Percentiles rank a stretch among this genome's conserved stretches.
Evolutionary conservation across 2,329 filamentous ascomycete species (phyloP).

Genomic region (Nigrograna mackinnonii): DNA sequence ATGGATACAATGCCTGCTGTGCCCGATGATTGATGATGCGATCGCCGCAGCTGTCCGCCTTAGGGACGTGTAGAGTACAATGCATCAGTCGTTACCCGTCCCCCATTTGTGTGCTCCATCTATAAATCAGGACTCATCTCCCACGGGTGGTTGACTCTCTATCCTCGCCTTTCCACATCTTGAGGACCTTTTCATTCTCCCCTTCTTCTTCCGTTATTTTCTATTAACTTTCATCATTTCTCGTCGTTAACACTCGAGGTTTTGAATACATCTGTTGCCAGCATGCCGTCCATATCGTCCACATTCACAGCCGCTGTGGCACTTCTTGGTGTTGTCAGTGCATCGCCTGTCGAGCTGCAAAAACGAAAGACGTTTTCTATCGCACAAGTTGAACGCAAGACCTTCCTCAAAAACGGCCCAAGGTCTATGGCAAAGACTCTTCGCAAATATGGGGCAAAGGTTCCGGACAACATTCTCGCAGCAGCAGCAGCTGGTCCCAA

Average conservation of each 20-base stretch:
- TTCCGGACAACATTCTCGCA: constrained; percentile 28
- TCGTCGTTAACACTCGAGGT: no score
- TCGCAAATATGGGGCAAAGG: constrained; percentile 39
- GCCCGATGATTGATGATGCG: constrained; percentile 26
- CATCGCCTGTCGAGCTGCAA: constrained; percentile 31
- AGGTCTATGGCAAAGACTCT: constrained; percentile 43
- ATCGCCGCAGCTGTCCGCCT: no score
- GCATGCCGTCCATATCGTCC: constrained; percentile 38
- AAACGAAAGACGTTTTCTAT: constrained; percentile 34
- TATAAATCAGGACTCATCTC: no score
- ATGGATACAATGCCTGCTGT: no score
- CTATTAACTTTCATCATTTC: no score
- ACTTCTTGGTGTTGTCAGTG: constrained; percentile 25
- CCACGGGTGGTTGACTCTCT: no score
- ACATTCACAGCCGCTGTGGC: constrained; percentile 34
- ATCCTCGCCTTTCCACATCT: background rate
- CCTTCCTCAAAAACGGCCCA: constrained; percentile 42
- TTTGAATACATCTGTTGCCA: no score
- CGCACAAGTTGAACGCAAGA: constrained; percentile 30
- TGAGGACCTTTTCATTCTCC: constrained; percentile 2
- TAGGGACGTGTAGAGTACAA: no score
- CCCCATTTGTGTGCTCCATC: no score
- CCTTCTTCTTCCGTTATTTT: no score
- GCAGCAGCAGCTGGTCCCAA: constrained; percentile 26
- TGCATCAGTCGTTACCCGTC: no score